Evolutionary conservation across 306 rosid species (phyloP).

Genomic region (Fragaria vesca): DNA sequence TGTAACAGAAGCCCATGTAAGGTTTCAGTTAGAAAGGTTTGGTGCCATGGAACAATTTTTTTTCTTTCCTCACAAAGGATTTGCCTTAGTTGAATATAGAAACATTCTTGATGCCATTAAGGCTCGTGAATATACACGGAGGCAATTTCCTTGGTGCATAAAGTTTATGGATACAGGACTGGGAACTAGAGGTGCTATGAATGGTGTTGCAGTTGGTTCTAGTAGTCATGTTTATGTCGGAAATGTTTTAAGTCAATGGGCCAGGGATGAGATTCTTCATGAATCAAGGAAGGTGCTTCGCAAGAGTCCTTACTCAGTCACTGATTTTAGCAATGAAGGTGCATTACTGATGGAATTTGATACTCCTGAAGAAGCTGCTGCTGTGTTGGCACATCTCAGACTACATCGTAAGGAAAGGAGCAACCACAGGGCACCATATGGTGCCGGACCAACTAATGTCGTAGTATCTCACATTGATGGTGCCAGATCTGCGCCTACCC

Average conservation of each 20-base stretch:
- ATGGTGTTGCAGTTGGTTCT: constrained; percentile 85
- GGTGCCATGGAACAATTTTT: constrained; percentile 70
- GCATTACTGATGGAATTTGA: constrained; percentile 87
- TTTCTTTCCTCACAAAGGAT: constrained; percentile 68
- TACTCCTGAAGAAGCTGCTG: constrained; percentile 83
- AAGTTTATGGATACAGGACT: constrained; percentile 88
- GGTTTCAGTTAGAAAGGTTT: constrained; percentile 86
- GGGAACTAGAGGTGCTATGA: constrained; percentile 79
- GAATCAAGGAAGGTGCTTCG: constrained; percentile 70
- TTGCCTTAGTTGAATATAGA: constrained; percentile 83
- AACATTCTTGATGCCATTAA: constrained; percentile 73
- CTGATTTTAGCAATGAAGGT: constrained; percentile 78
- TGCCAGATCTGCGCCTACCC: constrained; percentile 49
- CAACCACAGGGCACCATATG: constrained; percentile 48
- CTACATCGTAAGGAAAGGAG: constrained; percentile 70
- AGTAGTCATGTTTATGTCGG: constrained; percentile 75
- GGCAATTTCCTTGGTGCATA: constrained; percentile 71
- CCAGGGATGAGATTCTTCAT: constrained; percentile 83
- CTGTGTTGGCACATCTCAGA: constrained; percentile 82
- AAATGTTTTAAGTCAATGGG: constrained; percentile 78
- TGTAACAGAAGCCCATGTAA: constrained; percentile 71
- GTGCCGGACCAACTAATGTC: constrained; percentile 47
- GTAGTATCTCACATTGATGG: constrained; percentile 48
- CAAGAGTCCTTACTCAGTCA: constrained; percentile 62
- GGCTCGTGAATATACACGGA: constrained; percentile 67